Base-by-base conservation (phyloP, 116 monocot species). In the Iris pallida region DNA sequence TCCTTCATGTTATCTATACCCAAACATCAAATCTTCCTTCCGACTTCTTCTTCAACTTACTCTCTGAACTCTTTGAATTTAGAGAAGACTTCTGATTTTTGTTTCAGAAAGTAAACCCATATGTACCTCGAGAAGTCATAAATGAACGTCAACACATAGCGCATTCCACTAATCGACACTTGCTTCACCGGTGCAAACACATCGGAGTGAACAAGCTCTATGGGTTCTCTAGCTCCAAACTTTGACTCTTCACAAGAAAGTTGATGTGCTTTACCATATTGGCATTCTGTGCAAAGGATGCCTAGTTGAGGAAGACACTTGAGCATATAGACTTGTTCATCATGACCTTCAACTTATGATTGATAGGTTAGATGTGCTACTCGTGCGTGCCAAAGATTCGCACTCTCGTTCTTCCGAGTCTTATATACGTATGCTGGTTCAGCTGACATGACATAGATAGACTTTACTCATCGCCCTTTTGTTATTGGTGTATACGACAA, bases 131-230 rank as follows among this genome's bases (percentile, higher is more conserved):
- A 51, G 49, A 51, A 51, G 49, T 51, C 49, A 13, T 51, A 0
- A 51, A 57, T 42, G 20, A 48, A 57, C 6, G 43, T 69, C 16
- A 57, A 0, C 42, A 69, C 57, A 43, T 69, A 69, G 17, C 17
- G 6, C 7, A 46, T n/a, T 1, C 45, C 43, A 7, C 57, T 16
- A 57, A 57, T 56, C 9, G 43, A 69, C 3, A 42, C n/a, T 57
- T 58, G 69, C 45, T 70, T 70, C 6, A 70, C 20, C 13, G n/a
- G 54, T 16, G 16, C 71, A 59, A 71, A 48, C 4, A 71, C 71
- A 71, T 71, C 47, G 10, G 59, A 71, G 47, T 71, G 60, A 3
- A 61, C 20, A 2, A 62, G 40, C 71, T 61, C 13, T 0, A 63
- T 30, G 7, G 47, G 7, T 30, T 12, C 51, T 5, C 49, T 60